Conservation (phyloP, 1,139 yeast species). For the Tardiomyces depauwii region DNA sequence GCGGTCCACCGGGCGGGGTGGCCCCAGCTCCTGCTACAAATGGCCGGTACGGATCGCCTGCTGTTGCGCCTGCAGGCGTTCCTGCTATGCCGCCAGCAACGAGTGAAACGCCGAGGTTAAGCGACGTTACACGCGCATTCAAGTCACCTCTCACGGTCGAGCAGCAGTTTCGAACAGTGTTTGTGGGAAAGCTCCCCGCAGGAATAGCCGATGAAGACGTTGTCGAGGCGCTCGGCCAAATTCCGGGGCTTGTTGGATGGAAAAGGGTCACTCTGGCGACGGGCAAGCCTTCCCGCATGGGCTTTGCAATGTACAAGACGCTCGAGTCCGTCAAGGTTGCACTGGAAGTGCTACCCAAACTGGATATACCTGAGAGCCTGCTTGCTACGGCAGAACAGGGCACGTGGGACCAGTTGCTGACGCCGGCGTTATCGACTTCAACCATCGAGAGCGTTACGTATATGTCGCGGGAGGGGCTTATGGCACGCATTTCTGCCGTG, state of each 20-base stretch:
- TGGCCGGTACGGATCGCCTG: too few species aligned
- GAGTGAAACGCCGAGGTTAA: too few species aligned
- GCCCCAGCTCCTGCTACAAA: too few species aligned
- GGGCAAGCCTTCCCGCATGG: slow-evolving; percentile 12
- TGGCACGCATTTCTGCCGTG: slow-evolving; percentile 7
- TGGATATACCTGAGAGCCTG: slow-evolving; percentile 3
- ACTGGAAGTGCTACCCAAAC: slow-evolving; percentile 14
- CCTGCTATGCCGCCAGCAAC: too few species aligned
- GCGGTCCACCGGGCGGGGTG: too few species aligned
- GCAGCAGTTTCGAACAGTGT: slow-evolving; percentile 23
- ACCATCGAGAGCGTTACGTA: slow-evolving; percentile 12
- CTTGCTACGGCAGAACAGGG: too few species aligned
- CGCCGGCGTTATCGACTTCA: too few species aligned
- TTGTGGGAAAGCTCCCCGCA: slow-evolving; percentile 20
- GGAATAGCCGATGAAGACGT: slow-evolving; percentile 20
- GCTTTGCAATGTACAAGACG: slow-evolving; percentile 15
- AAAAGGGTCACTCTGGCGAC: slow-evolving; percentile 12
- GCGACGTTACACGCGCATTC: too few species aligned
- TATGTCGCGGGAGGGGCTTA: slow-evolving; percentile 9
- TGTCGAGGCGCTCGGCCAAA: slow-evolving; percentile 12
- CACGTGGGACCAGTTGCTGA: slow-evolving; percentile 5
- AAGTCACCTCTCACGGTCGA: slow-evolving; percentile 13
- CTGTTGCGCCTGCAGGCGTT: too few species aligned
- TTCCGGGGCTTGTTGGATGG: slow-evolving; percentile 17
- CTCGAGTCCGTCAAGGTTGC: slow-evolving; percentile 14